Percentiles rank a stretch among this genome's conserved stretches.
Evolutionary conservation across 805 yeast species (phyloP).

Genomic region (Wickerhamiella spandovensis): DNA sequence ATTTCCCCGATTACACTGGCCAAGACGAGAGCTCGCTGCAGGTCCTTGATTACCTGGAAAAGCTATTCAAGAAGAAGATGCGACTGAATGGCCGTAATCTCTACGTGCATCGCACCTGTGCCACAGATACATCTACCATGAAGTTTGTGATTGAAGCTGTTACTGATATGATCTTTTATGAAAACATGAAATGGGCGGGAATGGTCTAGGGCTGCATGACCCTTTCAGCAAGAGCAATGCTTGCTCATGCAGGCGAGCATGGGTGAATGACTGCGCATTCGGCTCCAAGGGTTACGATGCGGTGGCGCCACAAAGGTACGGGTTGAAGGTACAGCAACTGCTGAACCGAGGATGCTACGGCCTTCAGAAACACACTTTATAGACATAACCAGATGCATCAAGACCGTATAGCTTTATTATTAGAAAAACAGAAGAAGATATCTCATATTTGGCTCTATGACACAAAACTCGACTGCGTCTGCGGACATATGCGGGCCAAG

Average conservation of each 20-base stretch:
- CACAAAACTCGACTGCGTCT: background rate
- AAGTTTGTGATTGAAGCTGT: slow-evolving; percentile 82
- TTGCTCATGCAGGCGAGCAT: background rate
- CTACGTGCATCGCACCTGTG: slow-evolving; percentile 87
- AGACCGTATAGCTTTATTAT: too few species aligned
- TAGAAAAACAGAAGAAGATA: too few species aligned
- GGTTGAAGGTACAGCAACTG: background rate
- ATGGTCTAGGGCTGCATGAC: too few species aligned
- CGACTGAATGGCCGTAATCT: slow-evolving; percentile 54
- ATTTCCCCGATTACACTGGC: slow-evolving; percentile 71
- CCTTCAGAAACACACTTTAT: too few species aligned
- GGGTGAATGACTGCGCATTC: too few species aligned
- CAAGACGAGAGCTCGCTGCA: slow-evolving; percentile 48
- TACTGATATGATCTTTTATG: slow-evolving; percentile 79
- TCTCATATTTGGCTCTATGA: background rate
- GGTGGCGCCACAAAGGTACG: background rate
- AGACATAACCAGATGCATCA: too few species aligned
- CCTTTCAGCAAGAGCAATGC: background rate
- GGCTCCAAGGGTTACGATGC: background rate
- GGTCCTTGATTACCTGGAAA: slow-evolving; percentile 60
- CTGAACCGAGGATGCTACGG: too few species aligned
- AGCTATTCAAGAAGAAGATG: slow-evolving; percentile 49
- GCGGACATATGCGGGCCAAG: background rate
- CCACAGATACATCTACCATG: slow-evolving; percentile 86
- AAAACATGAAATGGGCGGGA: slow-evolving; percentile 38